Base-by-base conservation (phyloP, 768 basidiomycete species). In the Amanita molliuscula region DNA sequence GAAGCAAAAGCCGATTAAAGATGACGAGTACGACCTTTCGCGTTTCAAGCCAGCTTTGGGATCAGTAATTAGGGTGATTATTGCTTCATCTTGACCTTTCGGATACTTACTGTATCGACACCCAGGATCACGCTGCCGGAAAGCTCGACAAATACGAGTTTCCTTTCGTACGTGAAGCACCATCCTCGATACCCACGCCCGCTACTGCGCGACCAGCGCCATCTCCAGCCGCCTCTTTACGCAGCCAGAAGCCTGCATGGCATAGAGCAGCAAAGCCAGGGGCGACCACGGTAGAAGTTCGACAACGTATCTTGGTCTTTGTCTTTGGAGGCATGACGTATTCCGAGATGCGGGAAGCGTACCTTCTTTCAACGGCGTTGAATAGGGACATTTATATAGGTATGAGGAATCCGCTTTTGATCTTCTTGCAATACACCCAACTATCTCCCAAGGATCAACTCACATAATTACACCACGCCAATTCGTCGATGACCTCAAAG, bases 11-110 rank as follows among this genome's bases (percentile, higher is more conserved):
- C 63, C 71, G 23, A 71, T 54, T 18, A 72, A 60, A n/a, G 91
- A 90, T n/a, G 93, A 95, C 53, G 94, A 96, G 58, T 99, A 98
- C 61, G 95, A 97, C 56, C 77, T 99, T 28, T 98, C 95, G 15
- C 78, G 96, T 52, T 99, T 81, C 67, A 92, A 87, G 60, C 96
- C 96, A 6, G 68, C 83, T 1, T 62, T 98, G 25, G 81, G 78
- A 56, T 77, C 82, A 2, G 76, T 98, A 53, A 67, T 99, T 16
- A 91, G 96, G 74, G 94, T 93, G 62, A 41, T 16, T 3, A 61
- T 47, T 21, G 7, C 13, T 18, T 18, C 20, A 42, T 34, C 16
- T 26, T 6, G 1, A 43, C 37, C 31, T 6, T 23, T 21, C 41
- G 11, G 5, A 20, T 8, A 6, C 18, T 37, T 6, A 45, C n/a